Percentiles rank a stretch among this genome's conserved stretches.
Evolutionary conservation across 805 yeast species (phyloP).

Genomic region (Lipomyces mesembrius): DNA sequence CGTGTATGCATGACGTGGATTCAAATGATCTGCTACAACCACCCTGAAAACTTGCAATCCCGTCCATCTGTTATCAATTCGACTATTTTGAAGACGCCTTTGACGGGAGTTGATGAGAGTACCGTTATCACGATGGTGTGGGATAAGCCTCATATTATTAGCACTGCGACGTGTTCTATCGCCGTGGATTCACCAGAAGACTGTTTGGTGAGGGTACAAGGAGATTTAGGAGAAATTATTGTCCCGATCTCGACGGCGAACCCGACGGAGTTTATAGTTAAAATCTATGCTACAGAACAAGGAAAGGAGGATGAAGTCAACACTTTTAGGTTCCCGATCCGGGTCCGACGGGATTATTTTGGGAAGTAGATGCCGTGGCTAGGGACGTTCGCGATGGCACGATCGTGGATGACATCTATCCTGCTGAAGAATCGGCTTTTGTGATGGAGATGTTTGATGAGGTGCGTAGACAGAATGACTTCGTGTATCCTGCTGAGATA

Average conservation of each 20-base stretch:
- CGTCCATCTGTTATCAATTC: conserved; percentile 18
- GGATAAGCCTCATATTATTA: conserved; percentile 18
- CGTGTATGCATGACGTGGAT: conserved; percentile 54
- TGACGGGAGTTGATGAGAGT: conserved; percentile 27
- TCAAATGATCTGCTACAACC: conserved; percentile 28
- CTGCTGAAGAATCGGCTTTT: conserved; percentile 54
- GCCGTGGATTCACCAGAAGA: conserved; percentile 5
- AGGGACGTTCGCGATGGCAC: conserved; percentile 51
- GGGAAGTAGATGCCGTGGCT: conserved; percentile 62
- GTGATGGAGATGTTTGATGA: conserved; percentile 57
- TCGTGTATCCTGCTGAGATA: conserved; percentile 48
- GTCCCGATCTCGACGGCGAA: conserved; percentile 25
- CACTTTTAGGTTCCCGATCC: conserved; percentile 25
- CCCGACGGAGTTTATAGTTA: conserved; percentile 11
- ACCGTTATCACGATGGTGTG: conserved; percentile 18
- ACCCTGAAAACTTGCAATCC: conserved; percentile 23
- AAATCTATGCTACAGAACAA: conserved; percentile 9
- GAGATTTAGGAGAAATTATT: conserved; percentile 24
- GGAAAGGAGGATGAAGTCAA: conserved; percentile 7
- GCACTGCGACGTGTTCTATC: conserved; percentile 14
- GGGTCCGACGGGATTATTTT: conserved; percentile 53
- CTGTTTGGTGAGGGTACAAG: conserved; percentile 21
- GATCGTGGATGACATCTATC: conserved; percentile 47
- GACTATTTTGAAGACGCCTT: conserved; percentile 10
- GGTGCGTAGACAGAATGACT: conserved; percentile 52